These are phyloP conservation scores for Gillenia trifoliata DNA, from an alignment of 306 rosid genomes.

Conservation along the genomic window DNA sequence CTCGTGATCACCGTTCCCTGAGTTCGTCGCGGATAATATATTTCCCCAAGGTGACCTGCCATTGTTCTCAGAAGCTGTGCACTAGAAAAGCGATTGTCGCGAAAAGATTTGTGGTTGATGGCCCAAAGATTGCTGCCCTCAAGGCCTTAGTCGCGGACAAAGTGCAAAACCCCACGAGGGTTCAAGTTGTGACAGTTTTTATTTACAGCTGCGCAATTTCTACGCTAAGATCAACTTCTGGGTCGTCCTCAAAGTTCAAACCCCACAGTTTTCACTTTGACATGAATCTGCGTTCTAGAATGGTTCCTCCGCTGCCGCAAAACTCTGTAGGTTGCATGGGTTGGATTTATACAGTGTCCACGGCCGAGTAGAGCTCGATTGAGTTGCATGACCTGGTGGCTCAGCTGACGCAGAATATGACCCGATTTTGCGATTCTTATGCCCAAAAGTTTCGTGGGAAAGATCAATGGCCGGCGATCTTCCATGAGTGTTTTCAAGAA, in stretches of 20 bases:
- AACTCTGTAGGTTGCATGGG: slow-evolving; percentile 31
- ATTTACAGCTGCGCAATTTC: slow-evolving; percentile 22
- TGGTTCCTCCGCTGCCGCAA: slow-evolving; percentile 29
- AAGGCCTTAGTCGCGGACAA: slow-evolving; percentile 17
- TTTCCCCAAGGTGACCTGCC: slow-evolving; percentile 25
- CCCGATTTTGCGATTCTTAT: neutral
- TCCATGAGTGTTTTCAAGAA: slow-evolving; percentile 11
- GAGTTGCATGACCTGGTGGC: slow-evolving; percentile 26
- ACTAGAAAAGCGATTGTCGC: neutral
- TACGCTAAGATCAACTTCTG: slow-evolving; percentile 7
- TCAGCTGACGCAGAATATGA: slow-evolving; percentile 9
- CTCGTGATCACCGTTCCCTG: slow-evolving; percentile 8
- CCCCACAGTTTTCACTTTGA: neutral
- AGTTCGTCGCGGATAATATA: neutral
- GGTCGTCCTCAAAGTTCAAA: neutral
- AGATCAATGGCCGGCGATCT: neutral
- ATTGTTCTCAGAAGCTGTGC: slow-evolving; percentile 4
- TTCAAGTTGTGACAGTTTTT: slow-evolving; percentile 35
- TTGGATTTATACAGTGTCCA: slow-evolving; percentile 6
- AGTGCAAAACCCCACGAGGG: slow-evolving; percentile 31
- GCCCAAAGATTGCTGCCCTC: slow-evolving; percentile 23
- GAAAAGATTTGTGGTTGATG: slow-evolving; percentile 33
- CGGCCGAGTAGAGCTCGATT: neutral
- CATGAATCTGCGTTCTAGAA: slow-evolving; percentile 28
- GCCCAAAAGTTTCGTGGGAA: slow-evolving; percentile 11